Evolutionary conservation across 2,329 filamentous ascomycete genomes (phyloP).

Genomic region (Plectosphaerella plurivora): DNA sequence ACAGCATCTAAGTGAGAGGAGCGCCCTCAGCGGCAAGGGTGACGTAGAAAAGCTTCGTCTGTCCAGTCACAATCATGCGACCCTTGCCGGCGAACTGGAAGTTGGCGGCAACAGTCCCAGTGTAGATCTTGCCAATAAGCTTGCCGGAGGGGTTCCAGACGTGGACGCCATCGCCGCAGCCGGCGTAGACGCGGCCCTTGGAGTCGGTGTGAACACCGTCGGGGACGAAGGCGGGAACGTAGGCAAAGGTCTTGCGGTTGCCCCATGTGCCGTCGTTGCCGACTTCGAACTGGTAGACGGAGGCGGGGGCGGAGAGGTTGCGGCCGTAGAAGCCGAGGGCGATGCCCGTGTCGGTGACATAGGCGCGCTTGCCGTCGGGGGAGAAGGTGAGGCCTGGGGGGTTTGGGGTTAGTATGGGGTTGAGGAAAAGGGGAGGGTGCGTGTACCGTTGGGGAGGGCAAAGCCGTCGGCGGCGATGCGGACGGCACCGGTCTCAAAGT

Average conservation of each 20-base stretch:
- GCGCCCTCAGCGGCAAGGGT: slow-evolving; percentile 15
- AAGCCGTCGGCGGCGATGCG: slow-evolving; percentile 55
- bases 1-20: not conserved
- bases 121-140: slow-evolving; percentile 52
- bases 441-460: slow-evolving; percentile 44
- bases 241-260: slow-evolving; percentile 52
- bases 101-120: slow-evolving; percentile 38
- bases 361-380: slow-evolving; percentile 45
- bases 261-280: slow-evolving; percentile 38
- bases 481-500: slow-evolving; percentile 43
- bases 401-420: not conserved
- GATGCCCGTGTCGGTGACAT: slow-evolving; percentile 55
- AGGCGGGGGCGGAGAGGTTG: slow-evolving; percentile 35
- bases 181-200: slow-evolving; percentile 50
- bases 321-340: slow-evolving; percentile 36
- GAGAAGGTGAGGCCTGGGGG: slow-evolving; percentile 19
- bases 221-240: slow-evolving; percentile 45
- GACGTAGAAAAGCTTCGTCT: slow-evolving; percentile 28
- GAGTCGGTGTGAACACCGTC: slow-evolving; percentile 55
- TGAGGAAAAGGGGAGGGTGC: not conserved
- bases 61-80: slow-evolving; percentile 27
- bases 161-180: slow-evolving; percentile 43
- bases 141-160: slow-evolving; percentile 41
- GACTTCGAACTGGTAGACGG: slow-evolving; percentile 45
- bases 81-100: slow-evolving; percentile 38